Evolutionary conservation across 352 stramenopile species (phyloP).

Genomic region (Elongisporangium undulatum): DNA sequence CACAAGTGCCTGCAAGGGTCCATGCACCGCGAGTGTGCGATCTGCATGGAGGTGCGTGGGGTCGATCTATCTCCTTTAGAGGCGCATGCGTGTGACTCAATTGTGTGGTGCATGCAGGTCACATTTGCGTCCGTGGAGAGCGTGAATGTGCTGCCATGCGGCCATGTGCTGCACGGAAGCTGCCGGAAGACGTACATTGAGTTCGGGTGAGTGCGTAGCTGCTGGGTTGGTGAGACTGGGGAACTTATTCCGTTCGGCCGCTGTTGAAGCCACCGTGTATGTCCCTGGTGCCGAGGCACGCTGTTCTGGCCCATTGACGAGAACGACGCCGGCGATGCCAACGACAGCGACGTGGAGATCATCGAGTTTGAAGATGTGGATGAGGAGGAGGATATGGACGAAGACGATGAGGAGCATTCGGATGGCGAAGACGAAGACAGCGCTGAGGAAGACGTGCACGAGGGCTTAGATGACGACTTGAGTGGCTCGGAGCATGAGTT

Average conservation of each 20-base stretch:
- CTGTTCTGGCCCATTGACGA: slow-evolving; percentile 40
- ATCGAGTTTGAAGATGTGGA: slow-evolving; percentile 10
- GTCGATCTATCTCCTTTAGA: not conserved
- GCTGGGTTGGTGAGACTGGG: not conserved
- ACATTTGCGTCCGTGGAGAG: slow-evolving; percentile 74
- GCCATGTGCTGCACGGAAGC: slow-evolving; percentile 67
- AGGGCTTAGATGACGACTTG: slow-evolving; percentile 14
- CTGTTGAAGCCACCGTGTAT: slow-evolving; percentile 46
- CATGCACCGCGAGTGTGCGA: slow-evolving; percentile 79
- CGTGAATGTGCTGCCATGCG: slow-evolving; percentile 66
- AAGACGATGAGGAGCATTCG: slow-evolving; percentile 8
- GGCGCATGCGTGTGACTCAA: not conserved
- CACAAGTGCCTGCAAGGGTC: slow-evolving; percentile 78
- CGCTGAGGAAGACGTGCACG: slow-evolving; percentile 10
- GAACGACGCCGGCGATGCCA: slow-evolving; percentile 12
- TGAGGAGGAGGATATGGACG: slow-evolving; percentile 8
- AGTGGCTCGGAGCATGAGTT: slow-evolving; percentile 8
- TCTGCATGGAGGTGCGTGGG: slow-evolving; percentile 61
- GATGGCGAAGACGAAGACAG: slow-evolving; percentile 14
- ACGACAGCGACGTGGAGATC: slow-evolving; percentile 6
- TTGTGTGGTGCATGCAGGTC: slow-evolving; percentile 18
- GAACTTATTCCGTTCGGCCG: slow-evolving; percentile 2
- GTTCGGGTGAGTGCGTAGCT: slow-evolving; percentile 6
- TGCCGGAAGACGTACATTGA: slow-evolving; percentile 65
- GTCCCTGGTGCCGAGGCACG: slow-evolving; percentile 51